Percentiles rank a stretch among this genome's conserved stretches.
Conservation (phyloP, 208 protist species). For the Angomonas ambiguus region DNA sequence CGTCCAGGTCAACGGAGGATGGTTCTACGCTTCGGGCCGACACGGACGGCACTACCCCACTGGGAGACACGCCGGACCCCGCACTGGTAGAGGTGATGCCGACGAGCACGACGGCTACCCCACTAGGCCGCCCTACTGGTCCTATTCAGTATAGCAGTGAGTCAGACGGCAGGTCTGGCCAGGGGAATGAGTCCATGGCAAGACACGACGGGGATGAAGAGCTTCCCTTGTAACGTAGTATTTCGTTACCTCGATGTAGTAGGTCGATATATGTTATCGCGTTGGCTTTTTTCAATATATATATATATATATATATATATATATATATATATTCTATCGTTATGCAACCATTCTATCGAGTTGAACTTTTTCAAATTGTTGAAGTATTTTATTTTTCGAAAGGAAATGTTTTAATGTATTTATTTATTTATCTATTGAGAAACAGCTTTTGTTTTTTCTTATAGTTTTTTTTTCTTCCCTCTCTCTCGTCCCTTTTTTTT, state of each 20-base stretch:
- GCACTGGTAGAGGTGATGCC: background rate
- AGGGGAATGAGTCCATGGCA: background rate
- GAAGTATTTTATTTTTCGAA: constrained; percentile 1
- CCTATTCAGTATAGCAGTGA: constrained; percentile 5
- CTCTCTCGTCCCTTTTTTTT: constrained; percentile 8
- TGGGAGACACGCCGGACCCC: background rate
- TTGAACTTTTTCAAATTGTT: background rate
- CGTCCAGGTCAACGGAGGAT: background rate
- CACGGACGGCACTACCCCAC: background rate
- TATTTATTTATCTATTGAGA: background rate
- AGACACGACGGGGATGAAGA: constrained; percentile 34
- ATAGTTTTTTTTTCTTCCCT: background rate
- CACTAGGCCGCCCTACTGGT: background rate
- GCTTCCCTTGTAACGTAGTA: constrained; percentile 21
- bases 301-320: background rate
- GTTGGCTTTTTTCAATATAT: constrained; percentile 7
- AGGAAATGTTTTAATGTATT: background rate
- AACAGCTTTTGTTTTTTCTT: background rate
- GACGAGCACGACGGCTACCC: background rate
- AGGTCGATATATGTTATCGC: background rate
- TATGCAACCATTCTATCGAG: background rate
- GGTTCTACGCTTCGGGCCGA: background rate
- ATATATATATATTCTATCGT: background rate
- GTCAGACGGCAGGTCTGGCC: background rate
- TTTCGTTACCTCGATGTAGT: constrained; percentile 2